A percentile compares a stretch with the other conserved stretches of the same genome.
Conservation (phyloP, 1,139 yeast genomes). For the Kodamaea derodonti region DNA sequence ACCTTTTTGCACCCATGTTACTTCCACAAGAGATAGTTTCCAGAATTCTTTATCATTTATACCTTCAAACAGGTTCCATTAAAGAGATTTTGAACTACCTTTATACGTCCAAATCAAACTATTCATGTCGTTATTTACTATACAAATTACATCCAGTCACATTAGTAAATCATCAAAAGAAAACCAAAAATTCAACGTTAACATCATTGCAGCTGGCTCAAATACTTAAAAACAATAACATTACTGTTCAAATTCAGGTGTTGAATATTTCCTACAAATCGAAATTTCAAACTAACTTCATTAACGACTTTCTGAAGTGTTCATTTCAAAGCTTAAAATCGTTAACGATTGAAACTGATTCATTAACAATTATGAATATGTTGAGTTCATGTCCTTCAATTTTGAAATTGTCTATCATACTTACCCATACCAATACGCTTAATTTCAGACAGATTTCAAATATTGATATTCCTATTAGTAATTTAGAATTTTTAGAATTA, state of each 20-base stretch:
- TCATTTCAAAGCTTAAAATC: slow-evolving; percentile 2
- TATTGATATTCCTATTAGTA: neutral
- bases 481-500: slow-evolving; percentile 4
- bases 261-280: slow-evolving; percentile 1
- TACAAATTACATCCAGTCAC: slow-evolving; percentile 5
- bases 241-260: neutral
- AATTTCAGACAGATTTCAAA: neutral
- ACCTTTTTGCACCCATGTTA: neutral
- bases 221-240: neutral
- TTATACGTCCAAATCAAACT: slow-evolving; percentile 6
- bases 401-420: slow-evolving; percentile 2
- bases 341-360: slow-evolving; percentile 2
- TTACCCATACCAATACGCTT: neutral
- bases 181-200: neutral
- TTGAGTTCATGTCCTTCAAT: neutral
- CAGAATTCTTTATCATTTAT: slow-evolving; percentile 4
- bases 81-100: slow-evolving; percentile 4
- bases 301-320: neutral
- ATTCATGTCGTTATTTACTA: slow-evolving; percentile 4
- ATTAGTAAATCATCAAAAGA: neutral
- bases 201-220: neutral
- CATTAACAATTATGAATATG: slow-evolving; percentile 1
- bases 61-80: neutral
- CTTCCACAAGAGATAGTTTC: slow-evolving; percentile 2
- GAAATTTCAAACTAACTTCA: neutral